A percentile compares a stretch with the other conserved stretches of the same genome.
phyloP scores from a whole-genome alignment of 495 filamentous ascomycete genomes.

The Staphylotrichum tortipilum region DNA sequence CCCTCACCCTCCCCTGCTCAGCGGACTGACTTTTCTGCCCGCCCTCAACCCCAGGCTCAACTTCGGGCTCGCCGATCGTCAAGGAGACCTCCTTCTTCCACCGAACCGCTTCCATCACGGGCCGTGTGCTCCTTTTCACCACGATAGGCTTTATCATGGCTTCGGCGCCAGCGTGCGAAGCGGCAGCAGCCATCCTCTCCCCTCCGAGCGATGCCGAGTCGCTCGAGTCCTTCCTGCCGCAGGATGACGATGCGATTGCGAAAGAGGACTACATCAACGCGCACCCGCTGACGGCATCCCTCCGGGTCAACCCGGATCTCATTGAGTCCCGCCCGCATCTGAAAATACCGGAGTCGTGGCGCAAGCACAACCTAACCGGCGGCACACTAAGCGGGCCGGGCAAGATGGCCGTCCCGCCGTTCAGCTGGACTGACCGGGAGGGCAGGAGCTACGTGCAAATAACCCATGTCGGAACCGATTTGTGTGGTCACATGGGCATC shows the following conservation, averaged over 20 bases:
- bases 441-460: conserved; percentile 69
- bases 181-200: conserved; percentile 39
- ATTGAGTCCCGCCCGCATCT: conserved; percentile 77
- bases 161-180: conserved; percentile 37
- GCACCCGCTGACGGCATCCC: conserved; percentile 58
- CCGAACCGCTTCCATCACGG: conserved; percentile 23
- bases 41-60: background rate
- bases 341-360: conserved; percentile 62
- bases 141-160: conserved; percentile 48
- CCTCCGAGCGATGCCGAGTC: conserved; percentile 64
- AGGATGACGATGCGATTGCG: conserved; percentile 49
- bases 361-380: conserved; percentile 68
- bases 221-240: conserved; percentile 54
- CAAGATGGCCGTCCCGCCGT: conserved; percentile 73
- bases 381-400: conserved; percentile 70
- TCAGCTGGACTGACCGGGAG: conserved; percentile 59
- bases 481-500: conserved; percentile 89
- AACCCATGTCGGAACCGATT: conserved; percentile 66
- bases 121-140: conserved; percentile 36
- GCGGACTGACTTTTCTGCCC: background rate
- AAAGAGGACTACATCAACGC: conserved; percentile 65
- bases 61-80: background rate
- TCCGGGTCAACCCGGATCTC: conserved; percentile 61
- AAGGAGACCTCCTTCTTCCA: conserved; percentile 15
- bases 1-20: too few species aligned